These are phyloP conservation scores for Xerocomellus amylosporus DNA, from an alignment of 768 basidiomycete genomes.

Conservation along the genomic window DNA sequence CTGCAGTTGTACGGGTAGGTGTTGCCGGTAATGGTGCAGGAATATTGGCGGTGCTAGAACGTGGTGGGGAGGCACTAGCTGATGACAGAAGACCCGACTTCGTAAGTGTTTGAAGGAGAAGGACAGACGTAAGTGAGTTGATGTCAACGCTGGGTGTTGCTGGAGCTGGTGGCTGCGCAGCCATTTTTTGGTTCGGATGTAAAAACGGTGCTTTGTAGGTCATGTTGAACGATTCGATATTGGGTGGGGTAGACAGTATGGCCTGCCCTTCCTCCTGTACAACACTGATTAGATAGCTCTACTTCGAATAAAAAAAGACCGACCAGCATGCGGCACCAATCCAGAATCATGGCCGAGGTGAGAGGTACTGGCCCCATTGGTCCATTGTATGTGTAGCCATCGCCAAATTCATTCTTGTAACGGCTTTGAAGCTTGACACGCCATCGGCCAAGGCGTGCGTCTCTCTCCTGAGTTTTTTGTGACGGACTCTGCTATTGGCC, in stretches of 20 bases:
- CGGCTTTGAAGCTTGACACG: neutral
- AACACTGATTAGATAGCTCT: neutral
- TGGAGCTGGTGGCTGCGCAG: neutral
- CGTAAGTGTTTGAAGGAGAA: slow-evolving; percentile 4
- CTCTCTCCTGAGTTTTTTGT: no score
- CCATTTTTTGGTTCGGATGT: neutral
- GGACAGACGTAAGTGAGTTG: neutral
- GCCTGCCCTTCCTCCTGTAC: slow-evolving; percentile 8
- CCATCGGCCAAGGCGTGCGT: slow-evolving; percentile 1
- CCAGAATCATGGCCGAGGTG: slow-evolving; percentile 4
- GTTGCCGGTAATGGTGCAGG: no score
- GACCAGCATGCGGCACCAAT: slow-evolving; percentile 8
- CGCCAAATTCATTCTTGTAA: slow-evolving; percentile 5
- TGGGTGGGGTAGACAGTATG: neutral
- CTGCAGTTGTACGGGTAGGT: no score
- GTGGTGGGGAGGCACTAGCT: neutral
- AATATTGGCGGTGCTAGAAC: no score
- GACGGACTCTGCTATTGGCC: no score
- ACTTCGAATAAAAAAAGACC: neutral
- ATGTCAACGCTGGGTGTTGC: neutral
- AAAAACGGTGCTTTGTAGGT: neutral
- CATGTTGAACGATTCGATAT: slow-evolving; percentile 3
- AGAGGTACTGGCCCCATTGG: neutral
- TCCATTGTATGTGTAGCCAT: slow-evolving; percentile 2
- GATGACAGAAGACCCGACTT: neutral